A percentile compares a stretch with the other conserved stretches of the same genome.
These are phyloP conservation scores for Fusarium annulatum DNA, from an alignment of 2,329 filamentous ascomycete genomes.

Conservation along the genomic window DNA sequence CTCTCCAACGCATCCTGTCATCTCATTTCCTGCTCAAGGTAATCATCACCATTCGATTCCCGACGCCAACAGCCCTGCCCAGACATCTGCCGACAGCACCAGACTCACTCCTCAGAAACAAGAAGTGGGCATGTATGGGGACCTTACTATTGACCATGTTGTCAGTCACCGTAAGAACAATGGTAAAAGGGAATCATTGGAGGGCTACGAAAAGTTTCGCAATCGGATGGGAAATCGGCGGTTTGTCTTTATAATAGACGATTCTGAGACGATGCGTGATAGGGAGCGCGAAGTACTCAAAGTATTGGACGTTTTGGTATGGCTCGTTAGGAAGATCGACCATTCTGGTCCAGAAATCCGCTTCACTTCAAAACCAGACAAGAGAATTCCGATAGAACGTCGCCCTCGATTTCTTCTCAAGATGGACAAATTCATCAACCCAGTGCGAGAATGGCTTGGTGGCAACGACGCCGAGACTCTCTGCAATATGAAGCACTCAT, in stretches of 20 bases:
- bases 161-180: background rate
- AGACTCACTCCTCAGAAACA: background rate
- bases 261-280: constrained; percentile 14
- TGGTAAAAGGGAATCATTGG: background rate
- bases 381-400: background rate
- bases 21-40: background rate
- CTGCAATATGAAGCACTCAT: constrained; percentile 19
- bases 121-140: background rate
- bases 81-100: background rate
- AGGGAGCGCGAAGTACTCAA: background rate
- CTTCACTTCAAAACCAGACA: constrained; percentile 8
- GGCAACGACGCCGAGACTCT: background rate
- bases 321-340: constrained; percentile 16
- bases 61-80: background rate
- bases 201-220: constrained; percentile 1
- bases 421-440: background rate
- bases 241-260: constrained; percentile 27
- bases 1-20: background rate
- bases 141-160: background rate
- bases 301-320: background rate
- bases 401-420: background rate
- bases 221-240: background rate
- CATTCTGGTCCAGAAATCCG: constrained; percentile 3
- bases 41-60: background rate
- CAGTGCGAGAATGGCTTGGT: background rate